Conservation (phyloP, 371 early-diverging fungal species). For the Dinochytrium kinnereticum region DNA sequence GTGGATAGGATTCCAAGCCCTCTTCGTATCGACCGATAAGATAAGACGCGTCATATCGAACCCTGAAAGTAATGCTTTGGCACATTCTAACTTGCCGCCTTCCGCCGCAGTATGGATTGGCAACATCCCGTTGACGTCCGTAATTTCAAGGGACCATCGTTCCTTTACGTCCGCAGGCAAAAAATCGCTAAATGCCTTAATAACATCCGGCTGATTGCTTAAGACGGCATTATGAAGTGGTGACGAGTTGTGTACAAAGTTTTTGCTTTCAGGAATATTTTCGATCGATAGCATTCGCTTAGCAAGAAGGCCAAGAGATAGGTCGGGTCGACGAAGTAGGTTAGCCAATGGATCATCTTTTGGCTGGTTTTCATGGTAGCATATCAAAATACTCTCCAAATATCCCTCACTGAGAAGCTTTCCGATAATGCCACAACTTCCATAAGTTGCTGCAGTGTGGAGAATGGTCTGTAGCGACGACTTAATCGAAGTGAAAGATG, state of each 20-base stretch:
- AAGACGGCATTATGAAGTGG: neutral
- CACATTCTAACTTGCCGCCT: neutral
- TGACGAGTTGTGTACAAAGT: neutral
- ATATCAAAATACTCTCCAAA: neutral
- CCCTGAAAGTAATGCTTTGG: neutral
- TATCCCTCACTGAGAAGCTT: neutral
- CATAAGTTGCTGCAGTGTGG: neutral
- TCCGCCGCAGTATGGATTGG: neutral
- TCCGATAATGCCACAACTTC: neutral
- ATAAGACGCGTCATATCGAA: neutral
- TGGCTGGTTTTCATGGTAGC: neutral
- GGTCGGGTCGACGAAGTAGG: neutral
- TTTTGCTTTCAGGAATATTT: neutral
- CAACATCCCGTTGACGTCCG: neutral
- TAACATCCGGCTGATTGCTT: neutral
- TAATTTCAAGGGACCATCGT: neutral
- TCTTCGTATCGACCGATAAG: neutral
- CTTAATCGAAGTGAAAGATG: neutral
- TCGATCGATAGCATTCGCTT: neutral
- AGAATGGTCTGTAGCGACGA: neutral
- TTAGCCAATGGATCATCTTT: neutral
- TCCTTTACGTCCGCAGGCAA: neutral
- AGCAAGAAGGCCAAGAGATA: neutral
- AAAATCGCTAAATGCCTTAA: neutral
- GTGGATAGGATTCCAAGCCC: neutral